Evolutionary conservation across 192 early-diverging fungal genomes (phyloP).

Genomic region (Kickxella alabastrina): DNA sequence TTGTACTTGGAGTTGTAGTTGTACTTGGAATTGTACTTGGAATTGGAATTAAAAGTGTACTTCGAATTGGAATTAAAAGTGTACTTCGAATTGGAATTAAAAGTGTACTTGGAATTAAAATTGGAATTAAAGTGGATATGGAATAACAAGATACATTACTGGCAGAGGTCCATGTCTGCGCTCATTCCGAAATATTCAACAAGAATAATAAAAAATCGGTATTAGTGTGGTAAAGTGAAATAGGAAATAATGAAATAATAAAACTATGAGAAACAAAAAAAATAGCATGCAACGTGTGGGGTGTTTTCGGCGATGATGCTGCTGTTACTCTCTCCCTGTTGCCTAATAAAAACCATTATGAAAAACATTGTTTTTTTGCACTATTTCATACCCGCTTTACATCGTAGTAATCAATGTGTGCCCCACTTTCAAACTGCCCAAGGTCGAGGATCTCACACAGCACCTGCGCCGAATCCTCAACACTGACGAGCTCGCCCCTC

Average conservation of each 20-base stretch:
- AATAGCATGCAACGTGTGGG: no score
- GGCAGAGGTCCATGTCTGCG: conserved; percentile 37
- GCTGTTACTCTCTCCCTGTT: no score
- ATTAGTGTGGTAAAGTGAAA: not conserved
- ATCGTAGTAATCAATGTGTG: conserved; percentile 73
- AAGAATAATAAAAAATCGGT: not conserved
- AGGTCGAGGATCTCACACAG: conserved; percentile 59
- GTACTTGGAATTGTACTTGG: no score
- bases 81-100: no score
- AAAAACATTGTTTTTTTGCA: no score
- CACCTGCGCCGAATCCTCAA: conserved; percentile 60
- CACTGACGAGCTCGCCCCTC: conserved; percentile 63
- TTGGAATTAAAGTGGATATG: not conserved
- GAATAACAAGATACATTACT: conserved; percentile 15
- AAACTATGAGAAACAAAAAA: not conserved
- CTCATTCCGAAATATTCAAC: not conserved
- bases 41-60: no score
- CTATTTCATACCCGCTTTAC: no score
- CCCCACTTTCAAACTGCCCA: conserved; percentile 58
- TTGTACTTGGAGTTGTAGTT: no score
- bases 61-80: no score
- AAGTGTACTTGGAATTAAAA: no score
- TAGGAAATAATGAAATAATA: not conserved
- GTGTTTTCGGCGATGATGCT: no score
- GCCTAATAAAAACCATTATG: no score